Evolutionary conservation across 2,329 filamentous ascomycete genomes (phyloP).

Genomic region (Colletotrichum viniferum): DNA sequence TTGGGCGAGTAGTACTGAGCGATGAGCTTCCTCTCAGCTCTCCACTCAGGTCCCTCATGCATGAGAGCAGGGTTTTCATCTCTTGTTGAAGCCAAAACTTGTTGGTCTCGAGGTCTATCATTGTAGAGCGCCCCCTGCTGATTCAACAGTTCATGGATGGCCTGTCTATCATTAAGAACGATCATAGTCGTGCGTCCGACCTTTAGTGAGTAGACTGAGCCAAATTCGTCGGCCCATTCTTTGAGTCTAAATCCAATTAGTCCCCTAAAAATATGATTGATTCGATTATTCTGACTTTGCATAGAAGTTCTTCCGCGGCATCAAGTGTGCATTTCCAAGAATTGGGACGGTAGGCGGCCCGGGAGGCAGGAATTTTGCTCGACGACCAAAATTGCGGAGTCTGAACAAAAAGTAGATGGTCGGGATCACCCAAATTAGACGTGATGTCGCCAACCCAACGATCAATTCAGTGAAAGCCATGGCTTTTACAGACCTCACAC

Average conservation of each 20-base stretch:
- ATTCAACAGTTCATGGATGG: slow-evolving; percentile 48
- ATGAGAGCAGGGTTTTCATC: slow-evolving; percentile 33
- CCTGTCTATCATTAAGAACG: slow-evolving; percentile 42
- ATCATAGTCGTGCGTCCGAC: slow-evolving; percentile 42
- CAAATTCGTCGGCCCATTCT: slow-evolving; percentile 47
- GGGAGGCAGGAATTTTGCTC: slow-evolving; percentile 4
- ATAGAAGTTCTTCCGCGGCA: slow-evolving; percentile 8
- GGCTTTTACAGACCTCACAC: not conserved
- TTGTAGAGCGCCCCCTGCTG: slow-evolving; percentile 48
- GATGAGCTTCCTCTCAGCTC: slow-evolving; percentile 47
- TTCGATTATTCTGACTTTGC: not conserved
- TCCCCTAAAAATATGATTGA: not conserved
- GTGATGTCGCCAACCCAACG: not conserved
- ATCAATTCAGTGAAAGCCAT: not conserved
- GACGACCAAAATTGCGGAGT: not conserved
- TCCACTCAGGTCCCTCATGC: slow-evolving; percentile 50
- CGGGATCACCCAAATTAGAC: not conserved
- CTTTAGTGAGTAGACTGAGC: slow-evolving; percentile 47
- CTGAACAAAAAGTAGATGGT: not conserved
- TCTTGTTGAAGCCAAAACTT: not conserved
- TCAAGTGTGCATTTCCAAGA: slow-evolving; percentile 41
- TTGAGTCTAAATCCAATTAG: slow-evolving; percentile 36
- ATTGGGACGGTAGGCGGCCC: slow-evolving; percentile 45
- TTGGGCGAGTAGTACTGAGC: slow-evolving; percentile 50
- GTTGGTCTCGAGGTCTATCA: slow-evolving; percentile 35